phyloP scores from a whole-genome alignment of 2,329 filamentous ascomycete species.

The Cladosporium sp. region DNA sequence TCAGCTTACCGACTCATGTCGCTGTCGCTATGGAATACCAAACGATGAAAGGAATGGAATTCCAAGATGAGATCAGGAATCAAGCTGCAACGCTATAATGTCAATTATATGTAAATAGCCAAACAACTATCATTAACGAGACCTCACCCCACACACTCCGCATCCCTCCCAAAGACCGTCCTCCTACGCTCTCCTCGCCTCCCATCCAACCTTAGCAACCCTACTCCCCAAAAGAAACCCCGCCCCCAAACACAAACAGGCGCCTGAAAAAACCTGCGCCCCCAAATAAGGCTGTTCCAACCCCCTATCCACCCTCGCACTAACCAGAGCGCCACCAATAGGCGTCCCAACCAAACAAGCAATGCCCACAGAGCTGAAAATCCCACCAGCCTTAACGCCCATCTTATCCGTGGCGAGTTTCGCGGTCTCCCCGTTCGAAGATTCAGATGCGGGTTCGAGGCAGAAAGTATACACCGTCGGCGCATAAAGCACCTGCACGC shows the following conservation, averaged over 20 bases:
- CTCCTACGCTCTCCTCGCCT: constrained; percentile 15
- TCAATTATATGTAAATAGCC: too few relatives aligned
- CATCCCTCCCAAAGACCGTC: too few relatives aligned
- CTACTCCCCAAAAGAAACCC: constrained; percentile 20
- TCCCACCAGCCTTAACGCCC: constrained; percentile 23
- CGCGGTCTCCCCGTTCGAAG: background rate
- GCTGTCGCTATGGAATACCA: too few relatives aligned
- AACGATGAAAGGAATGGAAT: too few relatives aligned
- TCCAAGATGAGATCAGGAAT: too few relatives aligned
- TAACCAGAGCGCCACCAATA: constrained; percentile 25
- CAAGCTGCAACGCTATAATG: too few relatives aligned
- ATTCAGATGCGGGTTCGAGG: constrained; percentile 7
- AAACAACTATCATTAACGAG: too few relatives aligned
- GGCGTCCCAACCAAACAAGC: constrained; percentile 24
- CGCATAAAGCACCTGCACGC: constrained; percentile 29
- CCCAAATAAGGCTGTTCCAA: constrained; percentile 19
- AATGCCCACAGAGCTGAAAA: constrained; percentile 23
- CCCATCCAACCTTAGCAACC: constrained; percentile 22
- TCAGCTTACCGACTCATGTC: too few relatives aligned
- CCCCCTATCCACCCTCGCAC: constrained; percentile 14
- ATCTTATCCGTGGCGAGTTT: constrained; percentile 17
- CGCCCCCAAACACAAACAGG: constrained; percentile 21
- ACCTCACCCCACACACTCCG: too few relatives aligned
- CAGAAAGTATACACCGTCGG: constrained; percentile 23
- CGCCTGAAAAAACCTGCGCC: constrained; percentile 22